Conservation (phyloP, 2,329 filamentous ascomycete genomes). For the Dothideomycetes sp. region DNA sequence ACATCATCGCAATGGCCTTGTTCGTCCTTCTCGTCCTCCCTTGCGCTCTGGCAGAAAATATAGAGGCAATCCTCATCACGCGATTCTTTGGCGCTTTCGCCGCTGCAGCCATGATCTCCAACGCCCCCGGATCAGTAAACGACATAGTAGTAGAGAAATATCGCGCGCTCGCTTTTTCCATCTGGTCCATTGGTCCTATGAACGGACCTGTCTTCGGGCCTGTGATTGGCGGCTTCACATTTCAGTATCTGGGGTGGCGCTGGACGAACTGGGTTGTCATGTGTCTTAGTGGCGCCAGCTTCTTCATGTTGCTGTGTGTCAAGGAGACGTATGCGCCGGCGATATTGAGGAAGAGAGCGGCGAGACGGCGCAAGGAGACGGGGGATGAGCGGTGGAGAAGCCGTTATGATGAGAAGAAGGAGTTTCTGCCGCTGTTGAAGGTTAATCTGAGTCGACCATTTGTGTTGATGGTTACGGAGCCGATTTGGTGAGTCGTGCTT, state of each 20-base stretch:
- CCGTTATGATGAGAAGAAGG: slow-evolving; percentile 62
- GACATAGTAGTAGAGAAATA: slow-evolving; percentile 75
- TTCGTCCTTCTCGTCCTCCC: slow-evolving; percentile 64
- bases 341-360: slow-evolving; percentile 57
- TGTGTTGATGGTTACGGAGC: slow-evolving; percentile 65
- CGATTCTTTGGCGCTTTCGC: slow-evolving; percentile 66
- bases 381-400: slow-evolving; percentile 66
- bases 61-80: slow-evolving; percentile 57
- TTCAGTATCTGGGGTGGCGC: slow-evolving; percentile 69
- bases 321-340: slow-evolving; percentile 69
- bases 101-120: slow-evolving; percentile 70
- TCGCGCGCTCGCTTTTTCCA: slow-evolving; percentile 68
- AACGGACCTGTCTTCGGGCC: slow-evolving; percentile 58
- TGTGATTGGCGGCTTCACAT: slow-evolving; percentile 72
- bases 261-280: slow-evolving; percentile 54
- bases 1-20: slow-evolving; percentile 50
- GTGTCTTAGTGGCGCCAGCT: slow-evolving; percentile 56
- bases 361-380: slow-evolving; percentile 52
- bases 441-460: slow-evolving; percentile 70
- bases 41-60: slow-evolving; percentile 55
- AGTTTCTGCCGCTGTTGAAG: slow-evolving; percentile 57
- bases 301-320: slow-evolving; percentile 47
- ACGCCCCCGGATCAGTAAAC: slow-evolving; percentile 70
- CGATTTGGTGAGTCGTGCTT: slow-evolving; percentile 55
- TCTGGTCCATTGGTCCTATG: slow-evolving; percentile 76